phyloP scores from a whole-genome alignment of 2,329 filamentous ascomycete species.

The Emmonsiellopsis sp. region DNA sequence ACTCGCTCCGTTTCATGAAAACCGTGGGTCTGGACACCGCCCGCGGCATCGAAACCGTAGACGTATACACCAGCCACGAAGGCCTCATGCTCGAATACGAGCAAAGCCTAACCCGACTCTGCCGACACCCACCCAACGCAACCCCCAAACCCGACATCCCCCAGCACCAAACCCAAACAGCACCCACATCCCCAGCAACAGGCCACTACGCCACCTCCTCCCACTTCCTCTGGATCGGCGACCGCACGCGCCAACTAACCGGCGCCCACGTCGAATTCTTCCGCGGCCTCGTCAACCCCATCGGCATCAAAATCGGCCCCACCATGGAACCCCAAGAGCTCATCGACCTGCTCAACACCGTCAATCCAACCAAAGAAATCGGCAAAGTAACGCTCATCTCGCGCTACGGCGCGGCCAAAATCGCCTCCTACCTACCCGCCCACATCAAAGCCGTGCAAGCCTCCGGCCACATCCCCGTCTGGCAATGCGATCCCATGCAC shows the following conservation, averaged over 20 bases:
- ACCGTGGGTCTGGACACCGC: slow-evolving; percentile 85
- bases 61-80: slow-evolving; percentile 93
- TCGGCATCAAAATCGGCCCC: slow-evolving; percentile 93
- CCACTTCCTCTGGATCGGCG: slow-evolving; percentile 97
- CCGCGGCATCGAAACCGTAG: slow-evolving; percentile 77
- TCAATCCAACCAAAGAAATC: slow-evolving; percentile 72
- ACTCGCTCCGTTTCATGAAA: slow-evolving; percentile 87
- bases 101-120: slow-evolving; percentile 67
- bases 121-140: slow-evolving; percentile 36
- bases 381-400: slow-evolving; percentile 97
- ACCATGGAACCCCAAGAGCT: slow-evolving; percentile 70
- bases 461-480: slow-evolving; percentile 70
- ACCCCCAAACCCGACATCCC: slow-evolving; percentile 12
- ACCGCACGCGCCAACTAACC: slow-evolving; percentile 86
- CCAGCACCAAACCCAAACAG: slow-evolving; percentile 17
- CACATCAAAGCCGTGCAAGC: slow-evolving; percentile 85
- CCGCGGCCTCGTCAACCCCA: slow-evolving; percentile 88
- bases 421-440: slow-evolving; percentile 62
- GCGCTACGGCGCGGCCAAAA: slow-evolving; percentile 74
- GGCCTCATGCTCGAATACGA: slow-evolving; percentile 92
- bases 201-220: slow-evolving; percentile 90
- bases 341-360: slow-evolving; percentile 65
- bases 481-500: slow-evolving; percentile 99
- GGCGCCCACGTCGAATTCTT: slow-evolving; percentile 97
- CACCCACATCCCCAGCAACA: slow-evolving; percentile 30